A percentile compares a stretch with the other conserved stretches of the same genome.
Evolutionary conservation across 306 rosid genomes (phyloP).

Genomic region (Citrullus mucosospermus): DNA sequence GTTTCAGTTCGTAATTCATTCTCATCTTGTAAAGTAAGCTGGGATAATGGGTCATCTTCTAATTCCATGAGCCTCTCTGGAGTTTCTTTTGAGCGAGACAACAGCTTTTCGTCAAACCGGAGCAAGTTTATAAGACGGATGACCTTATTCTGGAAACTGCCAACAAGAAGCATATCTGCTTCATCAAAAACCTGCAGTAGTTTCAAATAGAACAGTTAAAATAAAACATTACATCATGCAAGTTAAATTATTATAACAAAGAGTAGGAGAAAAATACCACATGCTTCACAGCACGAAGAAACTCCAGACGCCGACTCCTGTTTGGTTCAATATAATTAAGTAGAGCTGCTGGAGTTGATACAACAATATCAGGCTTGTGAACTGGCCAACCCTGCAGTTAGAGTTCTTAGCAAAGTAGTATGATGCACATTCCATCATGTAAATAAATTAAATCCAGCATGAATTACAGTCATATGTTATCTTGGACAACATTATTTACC

Average conservation of each 20-base stretch:
- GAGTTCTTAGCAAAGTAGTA: not conserved
- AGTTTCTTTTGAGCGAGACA: conserved; percentile 40
- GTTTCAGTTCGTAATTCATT: conserved; percentile 32
- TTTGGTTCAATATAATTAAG: conserved; percentile 63
- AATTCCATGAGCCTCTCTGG: conserved; percentile 21
- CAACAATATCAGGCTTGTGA: conserved; percentile 63
- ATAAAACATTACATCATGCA: not conserved
- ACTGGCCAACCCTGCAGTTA: conserved; percentile 79
- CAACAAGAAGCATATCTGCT: conserved; percentile 96
- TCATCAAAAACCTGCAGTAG: conserved; percentile 81
- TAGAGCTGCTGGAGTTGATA: conserved; percentile 91
- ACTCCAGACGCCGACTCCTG: conserved; percentile 39
- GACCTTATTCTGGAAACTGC: conserved; percentile 86
- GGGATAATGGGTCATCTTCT: conserved; percentile 31
- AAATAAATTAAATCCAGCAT: not conserved
- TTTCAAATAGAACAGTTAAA: not conserved
- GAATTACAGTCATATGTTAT: not conserved
- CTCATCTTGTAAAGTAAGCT: conserved; percentile 30
- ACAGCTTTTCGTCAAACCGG: conserved; percentile 68
- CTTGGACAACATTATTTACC: conserved; percentile 27
- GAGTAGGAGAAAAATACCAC: conserved; percentile 44
- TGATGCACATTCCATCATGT: not conserved
- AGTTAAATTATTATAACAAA: not conserved
- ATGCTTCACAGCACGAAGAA: conserved; percentile 62
- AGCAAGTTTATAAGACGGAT: conserved; percentile 78